Evolutionary conservation across 2,329 filamentous ascomycete genomes (phyloP), one percentile per base, ranked within the genome.

Genomic region (Alternaria dauci): DNA sequence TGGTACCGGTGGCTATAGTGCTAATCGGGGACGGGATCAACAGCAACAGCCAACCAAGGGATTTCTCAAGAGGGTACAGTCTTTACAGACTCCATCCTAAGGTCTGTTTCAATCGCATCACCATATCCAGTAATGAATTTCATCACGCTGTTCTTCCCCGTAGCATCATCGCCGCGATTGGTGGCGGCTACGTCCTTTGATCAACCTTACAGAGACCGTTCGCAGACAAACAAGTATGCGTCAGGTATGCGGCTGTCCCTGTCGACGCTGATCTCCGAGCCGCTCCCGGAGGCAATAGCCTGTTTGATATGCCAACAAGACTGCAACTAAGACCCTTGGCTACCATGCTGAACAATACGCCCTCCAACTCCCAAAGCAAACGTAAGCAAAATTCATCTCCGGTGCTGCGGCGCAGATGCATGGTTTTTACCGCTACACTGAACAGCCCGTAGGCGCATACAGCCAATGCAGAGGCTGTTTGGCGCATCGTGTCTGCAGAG

Each of bases 301-400:
- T 34, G 25, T 59, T 47, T 26, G 32, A 50, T 42, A 46, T 38
- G 59, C 55, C 39, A 61, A 55, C 44, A 38, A 43, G 47, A 51
- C 52, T 46, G 55, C 32, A 48, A 39, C 42, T 28, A 32, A 23
- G 41, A 43, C 42, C 26, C 6, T 41, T 52, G 42, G 47, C 53
- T 54, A 58, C 53, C 54, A 41, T 62, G 61, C 47, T 58, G 42
- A 42, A 48, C 20, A 44, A 55, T 20, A 25, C n/a, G 39, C 53
- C 20, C 26, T 44, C 59, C 8, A 36, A 48, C 23, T n/a, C 30
- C 16, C 46, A 42, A 51, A 30, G 42, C 23, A 59, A 62, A 66
- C 63, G 61, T 66, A 66, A 72, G 47, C 61, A 64, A 66, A 67
- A 68, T 52, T 32, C 36, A 41, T 26, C 52, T 47, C 43, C 25